Evolutionary conservation across 1,284 basidiomycete genomes (phyloP).

Genomic region (Omphalotus olearius): DNA sequence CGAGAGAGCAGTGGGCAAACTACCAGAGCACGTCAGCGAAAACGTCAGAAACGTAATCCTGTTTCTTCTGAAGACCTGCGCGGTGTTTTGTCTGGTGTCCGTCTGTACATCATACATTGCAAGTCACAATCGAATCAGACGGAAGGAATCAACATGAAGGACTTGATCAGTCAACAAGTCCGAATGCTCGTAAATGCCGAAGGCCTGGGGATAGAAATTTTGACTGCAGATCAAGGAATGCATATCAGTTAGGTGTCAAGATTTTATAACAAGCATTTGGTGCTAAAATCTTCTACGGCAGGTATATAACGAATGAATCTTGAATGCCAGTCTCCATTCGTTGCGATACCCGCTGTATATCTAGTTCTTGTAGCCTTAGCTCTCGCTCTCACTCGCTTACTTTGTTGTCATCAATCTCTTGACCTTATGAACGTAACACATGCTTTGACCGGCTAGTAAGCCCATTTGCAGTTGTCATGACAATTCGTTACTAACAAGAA

Average conservation of each 20-base stretch:
- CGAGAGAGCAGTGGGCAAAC: background rate
- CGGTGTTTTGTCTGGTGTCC: constrained; percentile 52
- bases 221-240: constrained; percentile 70
- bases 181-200: constrained; percentile 47
- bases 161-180: constrained; percentile 62
- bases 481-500: no score
- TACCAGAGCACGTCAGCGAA: constrained; percentile 7
- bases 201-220: constrained; percentile 57
- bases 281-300: background rate
- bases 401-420: background rate
- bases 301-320: constrained; percentile 1
- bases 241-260: constrained; percentile 53
- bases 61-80: constrained; percentile 35
- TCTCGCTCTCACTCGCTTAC: constrained; percentile 1
- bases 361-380: constrained; percentile 12
- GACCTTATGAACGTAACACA: background rate
- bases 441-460: no score
- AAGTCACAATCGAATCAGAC: constrained; percentile 56
- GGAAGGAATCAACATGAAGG: constrained; percentile 33
- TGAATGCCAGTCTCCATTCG: background rate
- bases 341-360: constrained; percentile 4
- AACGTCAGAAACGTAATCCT: constrained; percentile 14
- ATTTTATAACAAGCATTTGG: background rate
- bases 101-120: constrained; percentile 75
- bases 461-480: no score